Conservation (phyloP, 768 basidiomycete species). For the Auriscalpium orientale region DNA sequence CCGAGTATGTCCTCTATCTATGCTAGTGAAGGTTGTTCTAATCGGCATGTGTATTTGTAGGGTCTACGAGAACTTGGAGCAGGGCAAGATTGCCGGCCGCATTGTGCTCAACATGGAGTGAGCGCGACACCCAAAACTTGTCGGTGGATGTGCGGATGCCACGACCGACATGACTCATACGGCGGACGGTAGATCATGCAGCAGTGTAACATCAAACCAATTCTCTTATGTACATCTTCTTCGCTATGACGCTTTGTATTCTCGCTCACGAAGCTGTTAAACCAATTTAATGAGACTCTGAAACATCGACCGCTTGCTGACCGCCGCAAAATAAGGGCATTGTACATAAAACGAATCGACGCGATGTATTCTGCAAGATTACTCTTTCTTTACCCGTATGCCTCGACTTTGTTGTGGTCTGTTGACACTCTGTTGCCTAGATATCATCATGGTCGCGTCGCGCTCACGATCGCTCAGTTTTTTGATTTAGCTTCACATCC, state of each 20-base stretch:
- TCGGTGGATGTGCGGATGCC: neutral
- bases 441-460: too few relatives aligned
- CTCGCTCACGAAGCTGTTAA: too few relatives aligned
- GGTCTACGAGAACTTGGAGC: slow-evolving; percentile 32
- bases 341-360: too few relatives aligned
- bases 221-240: neutral
- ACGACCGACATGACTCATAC: neutral
- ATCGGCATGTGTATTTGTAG: slow-evolving; percentile 13
- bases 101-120: slow-evolving; percentile 36
- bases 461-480: too few relatives aligned
- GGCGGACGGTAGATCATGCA: neutral
- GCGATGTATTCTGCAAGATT: too few relatives aligned
- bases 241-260: neutral
- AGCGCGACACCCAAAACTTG: neutral
- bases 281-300: too few relatives aligned
- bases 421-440: too few relatives aligned
- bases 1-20: slow-evolving; percentile 33
- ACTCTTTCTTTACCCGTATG: too few relatives aligned
- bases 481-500: too few relatives aligned
- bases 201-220: neutral
- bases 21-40: neutral
- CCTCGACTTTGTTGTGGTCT: too few relatives aligned
- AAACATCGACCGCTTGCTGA: too few relatives aligned
- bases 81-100: slow-evolving; percentile 42
- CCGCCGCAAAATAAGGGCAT: too few relatives aligned